These are phyloP conservation scores for Boletus bicolor DNA, from an alignment of 768 basidiomycete genomes.

Conservation along the genomic window DNA sequence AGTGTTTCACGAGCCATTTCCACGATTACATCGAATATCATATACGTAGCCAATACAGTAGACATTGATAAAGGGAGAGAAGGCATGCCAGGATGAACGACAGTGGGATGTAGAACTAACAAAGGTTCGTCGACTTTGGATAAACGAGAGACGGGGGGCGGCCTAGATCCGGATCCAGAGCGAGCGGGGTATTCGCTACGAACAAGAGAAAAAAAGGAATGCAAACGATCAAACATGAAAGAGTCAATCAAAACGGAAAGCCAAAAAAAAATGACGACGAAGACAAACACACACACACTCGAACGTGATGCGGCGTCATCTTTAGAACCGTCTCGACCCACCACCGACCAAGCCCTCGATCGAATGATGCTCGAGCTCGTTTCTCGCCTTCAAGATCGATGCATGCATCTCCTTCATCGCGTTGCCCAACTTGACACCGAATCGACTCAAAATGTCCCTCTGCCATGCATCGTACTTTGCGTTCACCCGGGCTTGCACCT, in stretches of 20 bases:
- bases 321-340: constrained; percentile 47
- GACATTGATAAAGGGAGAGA: constrained; percentile 4
- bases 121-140: background rate
- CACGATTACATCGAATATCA: constrained; percentile 28
- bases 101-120: background rate
- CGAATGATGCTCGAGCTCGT: constrained; percentile 94
- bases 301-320: background rate
- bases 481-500: constrained; percentile 95
- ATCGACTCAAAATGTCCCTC: constrained; percentile 86
- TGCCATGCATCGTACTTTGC: constrained; percentile 99
- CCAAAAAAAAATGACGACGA: background rate
- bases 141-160: background rate
- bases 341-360: constrained; percentile 84
- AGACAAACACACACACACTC: background rate
- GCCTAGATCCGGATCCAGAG: constrained; percentile 17
- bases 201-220: background rate
- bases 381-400: constrained; percentile 85
- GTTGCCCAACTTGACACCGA: constrained; percentile 89
- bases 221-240: background rate
- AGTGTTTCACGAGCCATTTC: constrained; percentile 3
- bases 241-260: background rate
- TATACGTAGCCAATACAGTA: constrained; percentile 28
- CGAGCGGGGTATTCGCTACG: constrained; percentile 8
- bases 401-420: constrained; percentile 99
- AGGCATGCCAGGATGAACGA: constrained; percentile 10